Evolutionary conservation across 805 yeast genomes (phyloP).

Genomic region (Alloascoidea africana): DNA sequence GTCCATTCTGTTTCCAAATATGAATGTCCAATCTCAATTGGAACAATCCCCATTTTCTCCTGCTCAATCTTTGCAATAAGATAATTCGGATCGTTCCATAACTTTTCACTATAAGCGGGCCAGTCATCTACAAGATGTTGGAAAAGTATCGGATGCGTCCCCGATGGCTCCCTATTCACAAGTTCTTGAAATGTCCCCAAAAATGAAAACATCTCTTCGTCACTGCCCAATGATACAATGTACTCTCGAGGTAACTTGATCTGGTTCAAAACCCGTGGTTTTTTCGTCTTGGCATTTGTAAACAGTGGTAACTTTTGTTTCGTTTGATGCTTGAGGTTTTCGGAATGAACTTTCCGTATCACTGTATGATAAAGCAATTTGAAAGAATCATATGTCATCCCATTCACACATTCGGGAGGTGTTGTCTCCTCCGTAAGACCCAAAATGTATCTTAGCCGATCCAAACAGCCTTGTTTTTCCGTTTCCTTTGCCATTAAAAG

Average conservation of each 20-base stretch:
- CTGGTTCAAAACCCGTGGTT: background rate
- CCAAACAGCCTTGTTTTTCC: too few species aligned
- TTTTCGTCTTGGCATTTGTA: background rate
- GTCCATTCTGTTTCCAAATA: slow-evolving; percentile 11
- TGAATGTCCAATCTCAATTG: slow-evolving; percentile 12
- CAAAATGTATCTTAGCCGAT: background rate
- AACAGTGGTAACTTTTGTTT: background rate
- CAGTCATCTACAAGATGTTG: slow-evolving; percentile 4
- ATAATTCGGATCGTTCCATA: slow-evolving; percentile 11
- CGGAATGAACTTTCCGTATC: background rate
- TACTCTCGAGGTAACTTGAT: background rate
- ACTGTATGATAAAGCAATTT: background rate
- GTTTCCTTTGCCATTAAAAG: too few species aligned
- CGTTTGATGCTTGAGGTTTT: background rate
- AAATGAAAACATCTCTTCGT: background rate
- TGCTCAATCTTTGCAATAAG: slow-evolving; percentile 7
- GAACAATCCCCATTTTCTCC: slow-evolving; percentile 10
- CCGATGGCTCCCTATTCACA: background rate
- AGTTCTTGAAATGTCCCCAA: background rate
- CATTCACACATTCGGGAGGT: background rate
- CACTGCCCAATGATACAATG: background rate
- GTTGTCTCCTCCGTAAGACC: background rate
- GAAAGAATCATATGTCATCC: background rate
- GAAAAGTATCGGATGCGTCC: background rate
- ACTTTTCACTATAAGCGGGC: slow-evolving; percentile 7